Evolutionary conservation across 2,329 filamentous ascomycete genomes (phyloP).

Genomic region (Colletotrichum graminicola): DNA sequence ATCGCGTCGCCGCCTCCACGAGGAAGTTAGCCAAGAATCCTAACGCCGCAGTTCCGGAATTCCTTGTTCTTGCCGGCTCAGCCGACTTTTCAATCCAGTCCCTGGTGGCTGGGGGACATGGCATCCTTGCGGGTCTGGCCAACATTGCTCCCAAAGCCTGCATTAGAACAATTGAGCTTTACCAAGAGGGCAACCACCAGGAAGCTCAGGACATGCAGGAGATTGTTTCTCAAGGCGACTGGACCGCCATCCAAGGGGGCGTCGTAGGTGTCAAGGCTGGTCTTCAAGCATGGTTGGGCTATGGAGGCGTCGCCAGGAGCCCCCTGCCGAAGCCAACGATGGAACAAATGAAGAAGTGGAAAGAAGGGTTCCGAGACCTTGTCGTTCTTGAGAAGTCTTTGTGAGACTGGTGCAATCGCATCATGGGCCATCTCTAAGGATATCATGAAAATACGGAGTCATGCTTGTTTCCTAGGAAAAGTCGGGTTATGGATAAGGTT

Average conservation of each 20-base stretch:
- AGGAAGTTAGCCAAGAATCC: conserved; percentile 56
- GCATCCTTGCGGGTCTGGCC: conserved; percentile 78
- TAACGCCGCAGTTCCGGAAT: conserved; percentile 58
- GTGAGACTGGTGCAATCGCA: conserved; percentile 43
- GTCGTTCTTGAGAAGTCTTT: conserved; percentile 64
- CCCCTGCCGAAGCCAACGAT: conserved; percentile 64
- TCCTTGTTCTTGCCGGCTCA: conserved; percentile 79
- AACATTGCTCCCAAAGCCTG: conserved; percentile 79
- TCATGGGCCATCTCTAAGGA: neutral
- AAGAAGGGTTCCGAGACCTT: conserved; percentile 67
- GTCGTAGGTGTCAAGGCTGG: conserved; percentile 79
- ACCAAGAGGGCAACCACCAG: conserved; percentile 65
- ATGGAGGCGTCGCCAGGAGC: conserved; percentile 66
- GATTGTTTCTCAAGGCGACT: conserved; percentile 76
- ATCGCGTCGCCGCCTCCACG: conserved; percentile 70
- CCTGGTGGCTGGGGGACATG: conserved; percentile 75
- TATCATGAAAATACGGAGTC: neutral
- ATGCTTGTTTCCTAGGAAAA: neutral
- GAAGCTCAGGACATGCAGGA: conserved; percentile 67
- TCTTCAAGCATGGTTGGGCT: conserved; percentile 74
- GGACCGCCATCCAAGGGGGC: conserved; percentile 78
- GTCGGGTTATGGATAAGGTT: neutral
- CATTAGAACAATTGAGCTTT: conserved; percentile 71
- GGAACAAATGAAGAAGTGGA: conserved; percentile 64
- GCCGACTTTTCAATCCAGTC: conserved; percentile 80